These are phyloP conservation scores for Exophiala sideris DNA, from an alignment of 2,329 filamentous ascomycete genomes.

Conservation along the genomic window DNA sequence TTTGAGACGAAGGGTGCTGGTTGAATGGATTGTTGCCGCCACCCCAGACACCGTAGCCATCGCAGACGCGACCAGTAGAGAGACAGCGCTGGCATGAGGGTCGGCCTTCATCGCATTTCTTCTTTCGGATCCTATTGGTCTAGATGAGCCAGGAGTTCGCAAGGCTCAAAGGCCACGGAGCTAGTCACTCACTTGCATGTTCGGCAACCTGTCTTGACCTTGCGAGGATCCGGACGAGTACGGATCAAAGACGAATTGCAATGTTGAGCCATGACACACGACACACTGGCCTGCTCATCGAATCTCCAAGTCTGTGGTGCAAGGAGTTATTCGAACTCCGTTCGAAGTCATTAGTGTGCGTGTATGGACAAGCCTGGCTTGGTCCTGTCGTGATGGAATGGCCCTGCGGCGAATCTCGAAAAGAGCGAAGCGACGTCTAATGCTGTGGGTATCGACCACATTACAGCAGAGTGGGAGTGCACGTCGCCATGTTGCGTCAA, in stretches of 20 bases:
- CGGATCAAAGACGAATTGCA: not conserved
- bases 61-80: constrained; percentile 37
- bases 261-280: not conserved
- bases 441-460: too few relatives aligned
- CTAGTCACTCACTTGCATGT: constrained; percentile 33
- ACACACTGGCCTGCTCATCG: too few relatives aligned
- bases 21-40: constrained; percentile 32
- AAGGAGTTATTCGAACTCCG: too few relatives aligned
- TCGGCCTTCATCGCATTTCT: constrained; percentile 39
- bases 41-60: constrained; percentile 45
- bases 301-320: too few relatives aligned
- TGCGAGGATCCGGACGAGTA: not conserved
- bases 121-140: constrained; percentile 28
- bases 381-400: too few relatives aligned
- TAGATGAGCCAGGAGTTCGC: not conserved
- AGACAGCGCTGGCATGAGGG: constrained; percentile 38
- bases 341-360: too few relatives aligned
- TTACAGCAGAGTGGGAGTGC: too few relatives aligned
- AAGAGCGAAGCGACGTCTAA: too few relatives aligned
- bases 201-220: constrained; percentile 28
- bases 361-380: too few relatives aligned
- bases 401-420: too few relatives aligned
- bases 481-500: too few relatives aligned
- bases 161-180: not conserved
- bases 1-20: not conserved